A percentile compares a stretch with the other conserved stretches of the same genome.
phyloP scores from a whole-genome alignment of 2,329 filamentous ascomycete genomes.

The Colletotrichum gloeosporioides region DNA sequence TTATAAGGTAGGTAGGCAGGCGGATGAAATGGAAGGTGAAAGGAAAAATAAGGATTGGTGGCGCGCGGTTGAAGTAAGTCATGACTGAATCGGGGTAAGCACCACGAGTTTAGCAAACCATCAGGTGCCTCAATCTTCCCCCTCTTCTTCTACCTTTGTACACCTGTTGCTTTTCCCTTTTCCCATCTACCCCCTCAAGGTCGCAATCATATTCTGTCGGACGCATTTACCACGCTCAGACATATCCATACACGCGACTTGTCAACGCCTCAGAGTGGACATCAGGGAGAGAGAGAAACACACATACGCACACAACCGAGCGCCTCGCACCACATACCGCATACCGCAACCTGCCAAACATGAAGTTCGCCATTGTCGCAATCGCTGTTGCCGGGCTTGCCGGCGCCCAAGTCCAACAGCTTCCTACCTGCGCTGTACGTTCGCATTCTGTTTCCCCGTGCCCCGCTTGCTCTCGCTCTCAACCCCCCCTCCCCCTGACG shows the following conservation, averaged over 20 bases:
- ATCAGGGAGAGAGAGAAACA: neutral
- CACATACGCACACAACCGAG: neutral
- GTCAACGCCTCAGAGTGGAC: neutral
- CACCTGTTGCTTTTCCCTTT: neutral
- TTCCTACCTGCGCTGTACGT: slow-evolving; percentile 46
- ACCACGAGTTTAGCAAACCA: neutral
- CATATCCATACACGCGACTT: neutral
- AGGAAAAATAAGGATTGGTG: neutral
- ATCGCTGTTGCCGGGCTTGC: slow-evolving; percentile 35
- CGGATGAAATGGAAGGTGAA: neutral
- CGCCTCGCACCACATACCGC: slow-evolving; percentile 12
- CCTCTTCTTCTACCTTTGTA: neutral
- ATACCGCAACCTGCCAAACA: slow-evolving; percentile 26
- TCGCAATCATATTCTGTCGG: neutral
- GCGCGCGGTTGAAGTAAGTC: neutral
- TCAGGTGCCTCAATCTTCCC: neutral
- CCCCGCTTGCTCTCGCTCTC: neutral
- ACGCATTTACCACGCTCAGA: neutral
- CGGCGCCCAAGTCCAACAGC: slow-evolving; percentile 35
- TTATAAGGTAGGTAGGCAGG: neutral
- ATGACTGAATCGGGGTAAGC: neutral
- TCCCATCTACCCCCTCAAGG: neutral
- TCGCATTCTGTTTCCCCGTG: neutral
- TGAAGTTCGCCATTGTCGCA: slow-evolving; percentile 38
- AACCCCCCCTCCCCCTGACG: neutral